Percentiles rank a stretch among this genome's conserved stretches.
Evolutionary conservation across 495 filamentous ascomycete species (phyloP).

Genomic region (Aspergillus olivimuriae): DNA sequence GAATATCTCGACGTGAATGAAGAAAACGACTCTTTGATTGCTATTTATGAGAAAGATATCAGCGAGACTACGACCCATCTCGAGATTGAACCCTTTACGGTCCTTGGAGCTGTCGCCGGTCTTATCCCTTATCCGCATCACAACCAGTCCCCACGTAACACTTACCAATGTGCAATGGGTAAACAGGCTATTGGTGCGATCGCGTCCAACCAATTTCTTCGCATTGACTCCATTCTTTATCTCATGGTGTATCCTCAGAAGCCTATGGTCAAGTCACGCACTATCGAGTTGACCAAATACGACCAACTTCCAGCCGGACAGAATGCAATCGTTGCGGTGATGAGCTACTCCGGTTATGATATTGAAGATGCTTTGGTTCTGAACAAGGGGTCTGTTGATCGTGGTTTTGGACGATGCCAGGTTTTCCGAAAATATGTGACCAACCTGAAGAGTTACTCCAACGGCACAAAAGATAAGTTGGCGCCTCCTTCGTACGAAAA

Average conservation of each 20-base stretch:
- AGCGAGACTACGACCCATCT: slow-evolving; percentile 78
- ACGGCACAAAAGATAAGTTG: slow-evolving; percentile 69
- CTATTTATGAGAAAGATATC: slow-evolving; percentile 79
- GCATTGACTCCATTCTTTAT: slow-evolving; percentile 92
- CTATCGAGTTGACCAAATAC: slow-evolving; percentile 95
- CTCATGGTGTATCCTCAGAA: slow-evolving; percentile 97
- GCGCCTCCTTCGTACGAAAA: slow-evolving; percentile 53
- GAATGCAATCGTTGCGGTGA: slow-evolving; percentile 94
- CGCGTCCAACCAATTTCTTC: slow-evolving; percentile 91
- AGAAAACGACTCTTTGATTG: slow-evolving; percentile 92
- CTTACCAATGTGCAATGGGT: slow-evolving; percentile 99
- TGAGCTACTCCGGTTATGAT: slow-evolving; percentile 99
- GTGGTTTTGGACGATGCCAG: slow-evolving; percentile 93
- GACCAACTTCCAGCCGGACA: slow-evolving; percentile 96
- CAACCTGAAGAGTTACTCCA: slow-evolving; percentile 72
- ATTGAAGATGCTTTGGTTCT: slow-evolving; percentile 97
- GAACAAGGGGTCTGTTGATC: slow-evolving; percentile 90
- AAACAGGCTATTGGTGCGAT: slow-evolving; percentile 99
- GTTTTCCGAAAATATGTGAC: slow-evolving; percentile 86
- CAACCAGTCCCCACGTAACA: slow-evolving; percentile 98
- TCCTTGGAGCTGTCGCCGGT: slow-evolving; percentile 94
- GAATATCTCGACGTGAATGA: slow-evolving; percentile 98
- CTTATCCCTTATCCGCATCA: slow-evolving; percentile 98
- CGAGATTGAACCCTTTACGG: slow-evolving; percentile 96
- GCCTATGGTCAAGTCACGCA: slow-evolving; percentile 92